Evolutionary conservation across 2,329 filamentous ascomycete species (phyloP).

Genomic region (Sporothrix sp.): DNA sequence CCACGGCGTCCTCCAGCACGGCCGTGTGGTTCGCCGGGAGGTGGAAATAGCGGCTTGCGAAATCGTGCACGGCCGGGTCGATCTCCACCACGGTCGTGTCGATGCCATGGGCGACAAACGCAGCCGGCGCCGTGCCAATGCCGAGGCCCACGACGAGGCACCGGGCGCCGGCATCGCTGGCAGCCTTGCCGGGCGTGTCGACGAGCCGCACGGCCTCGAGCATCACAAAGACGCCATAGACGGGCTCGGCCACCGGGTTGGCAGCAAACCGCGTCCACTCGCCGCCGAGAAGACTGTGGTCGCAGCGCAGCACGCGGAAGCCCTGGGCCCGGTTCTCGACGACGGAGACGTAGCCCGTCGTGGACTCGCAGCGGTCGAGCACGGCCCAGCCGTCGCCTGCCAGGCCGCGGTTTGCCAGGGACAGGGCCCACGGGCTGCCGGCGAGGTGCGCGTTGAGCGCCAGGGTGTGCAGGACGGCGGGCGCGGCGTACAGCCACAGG

Average conservation of each 20-base stretch:
- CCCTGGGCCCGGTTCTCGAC: slow-evolving; percentile 61
- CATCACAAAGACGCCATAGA: slow-evolving; percentile 94
- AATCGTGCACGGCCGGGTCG: slow-evolving; percentile 78
- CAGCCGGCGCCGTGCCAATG: slow-evolving; percentile 82
- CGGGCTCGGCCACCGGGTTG: slow-evolving; percentile 62
- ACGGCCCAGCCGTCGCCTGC: slow-evolving; percentile 59
- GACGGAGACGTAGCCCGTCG: slow-evolving; percentile 88
- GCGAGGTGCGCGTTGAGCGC: slow-evolving; percentile 66
- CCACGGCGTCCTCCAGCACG: slow-evolving; percentile 73
- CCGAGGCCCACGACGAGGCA: slow-evolving; percentile 53
- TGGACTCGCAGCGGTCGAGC: slow-evolving; percentile 71
- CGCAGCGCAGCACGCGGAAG: slow-evolving; percentile 79
- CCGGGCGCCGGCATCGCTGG: background rate
- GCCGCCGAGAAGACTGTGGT: slow-evolving; percentile 87
- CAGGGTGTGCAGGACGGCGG: slow-evolving; percentile 62
- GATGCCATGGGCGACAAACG: slow-evolving; percentile 78
- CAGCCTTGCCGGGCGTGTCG: slow-evolving; percentile 38
- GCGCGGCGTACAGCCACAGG: slow-evolving; percentile 55
- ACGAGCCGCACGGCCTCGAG: slow-evolving; percentile 83
- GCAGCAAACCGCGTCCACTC: slow-evolving; percentile 63
- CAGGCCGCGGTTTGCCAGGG: slow-evolving; percentile 57
- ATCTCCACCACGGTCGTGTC: slow-evolving; percentile 92
- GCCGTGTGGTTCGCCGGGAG: slow-evolving; percentile 67
- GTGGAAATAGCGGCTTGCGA: slow-evolving; percentile 73
- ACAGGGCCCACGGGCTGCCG: slow-evolving; percentile 44